Conservation (phyloP, 2,329 filamentous ascomycete species). For the Tolypocladium tundrense region DNA sequence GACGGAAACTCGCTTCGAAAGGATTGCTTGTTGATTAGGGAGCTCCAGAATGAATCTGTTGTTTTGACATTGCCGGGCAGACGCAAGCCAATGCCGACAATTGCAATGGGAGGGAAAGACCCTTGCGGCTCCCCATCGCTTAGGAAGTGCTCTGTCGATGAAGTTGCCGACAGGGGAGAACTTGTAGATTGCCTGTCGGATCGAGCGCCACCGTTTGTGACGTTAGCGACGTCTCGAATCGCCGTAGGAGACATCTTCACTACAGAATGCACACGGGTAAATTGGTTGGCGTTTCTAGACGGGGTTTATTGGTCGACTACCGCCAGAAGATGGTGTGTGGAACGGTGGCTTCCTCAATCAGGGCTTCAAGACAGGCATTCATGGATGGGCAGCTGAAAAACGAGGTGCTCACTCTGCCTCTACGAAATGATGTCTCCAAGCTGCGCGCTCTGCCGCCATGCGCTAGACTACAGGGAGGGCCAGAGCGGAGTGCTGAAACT, state of each 20-base stretch:
- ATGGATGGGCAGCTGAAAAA: no score
- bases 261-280: no score
- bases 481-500: neutral
- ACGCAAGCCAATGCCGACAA: slow-evolving; percentile 30
- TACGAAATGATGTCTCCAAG: no score
- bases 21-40: slow-evolving; percentile 12
- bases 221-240: neutral
- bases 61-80: slow-evolving; percentile 26
- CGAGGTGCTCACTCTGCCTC: no score
- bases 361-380: no score
- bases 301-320: no score
- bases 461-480: no score
- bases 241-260: neutral
- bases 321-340: no score
- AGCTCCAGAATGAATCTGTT: slow-evolving; percentile 28
- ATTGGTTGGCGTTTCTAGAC: no score
- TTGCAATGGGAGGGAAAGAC: slow-evolving; percentile 20
- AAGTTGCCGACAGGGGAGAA: neutral
- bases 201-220: neutral
- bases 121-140: neutral
- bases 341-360: no score
- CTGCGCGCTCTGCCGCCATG: no score
- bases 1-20: slow-evolving; percentile 4
- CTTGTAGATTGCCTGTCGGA: neutral
- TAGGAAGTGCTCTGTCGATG: neutral